Base-by-base conservation (phyloP, 129 eudicot species). In the Gnaphalium uliginosum region DNA sequence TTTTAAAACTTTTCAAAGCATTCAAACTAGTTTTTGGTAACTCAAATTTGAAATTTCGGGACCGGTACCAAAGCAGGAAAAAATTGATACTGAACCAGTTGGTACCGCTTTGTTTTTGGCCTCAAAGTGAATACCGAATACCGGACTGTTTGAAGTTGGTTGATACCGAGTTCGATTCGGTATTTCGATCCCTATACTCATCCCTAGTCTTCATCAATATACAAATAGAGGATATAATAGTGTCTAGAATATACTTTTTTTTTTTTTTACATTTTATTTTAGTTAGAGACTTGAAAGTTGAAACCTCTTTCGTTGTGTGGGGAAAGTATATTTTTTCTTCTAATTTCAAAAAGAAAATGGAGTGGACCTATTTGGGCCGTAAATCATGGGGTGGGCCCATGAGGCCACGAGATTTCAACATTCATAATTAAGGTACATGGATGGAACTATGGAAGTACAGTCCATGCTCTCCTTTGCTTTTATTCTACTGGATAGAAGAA, bases 311-410 rank as follows among this genome's bases (percentile, higher is more conserved):
- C 17, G 53, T 30, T 30, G 33, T 30, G 33, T 30, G 33, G 33
- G 33, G 6, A 30, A n/a, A n/a, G 30, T 27, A 2, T 27, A 2
- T 29, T 29, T 29, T 29, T 29, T 3, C 32, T 29, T 33, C 9
- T n/a, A 22, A 18, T 6, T 53, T 8, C 5, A 8, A 8, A 9
- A 22, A 24, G 0, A 58, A 22, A 58, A 0, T 70, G 7, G 8
- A 72, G 24, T 59, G 25, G 39, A 30, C 13, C 43, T 8, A 62
- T 63, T 54, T 61, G 85, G 76, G 73, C 75, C 81, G 81, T 76
- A 81, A 76, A 81, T 81, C 85, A 81, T 76, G 85, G 68, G 59
- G 62, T 77, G 69, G 81, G 83, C 60, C 83, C 75, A 81, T 37
- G 80, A 71, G 48, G 68, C 66, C 43, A 60, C 35, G 72, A 14